These are phyloP conservation scores for Tuber aestivum DNA, from an alignment of 495 filamentous ascomycete genomes.

Conservation along the genomic window DNA sequence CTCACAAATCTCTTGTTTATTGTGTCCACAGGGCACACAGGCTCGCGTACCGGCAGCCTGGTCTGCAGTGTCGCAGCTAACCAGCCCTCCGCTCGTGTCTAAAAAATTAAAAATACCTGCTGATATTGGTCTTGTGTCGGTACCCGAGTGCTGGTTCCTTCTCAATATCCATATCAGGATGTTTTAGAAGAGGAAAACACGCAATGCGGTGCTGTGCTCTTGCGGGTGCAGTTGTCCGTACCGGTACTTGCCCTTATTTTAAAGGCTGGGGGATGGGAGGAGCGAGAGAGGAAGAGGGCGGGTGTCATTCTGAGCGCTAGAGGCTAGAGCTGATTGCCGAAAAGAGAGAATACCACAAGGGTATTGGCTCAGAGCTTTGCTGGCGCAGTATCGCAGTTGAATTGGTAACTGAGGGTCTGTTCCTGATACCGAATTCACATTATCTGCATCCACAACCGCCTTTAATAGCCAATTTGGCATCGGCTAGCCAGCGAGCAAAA, in stretches of 20 bases:
- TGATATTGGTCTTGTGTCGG: not conserved
- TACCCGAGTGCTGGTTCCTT: not conserved
- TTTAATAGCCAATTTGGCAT: not conserved
- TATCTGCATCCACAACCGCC: slow-evolving; percentile 1
- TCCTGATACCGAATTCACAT: not conserved
- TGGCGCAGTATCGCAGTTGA: not conserved
- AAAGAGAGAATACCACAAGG: not conserved
- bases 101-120: not conserved
- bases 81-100: slow-evolving; percentile 19
- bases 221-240: not conserved
- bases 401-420: not conserved
- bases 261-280: not conserved
- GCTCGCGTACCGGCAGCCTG: slow-evolving; percentile 23
- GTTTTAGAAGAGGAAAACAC: not conserved
- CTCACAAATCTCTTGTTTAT: slow-evolving; percentile 24
- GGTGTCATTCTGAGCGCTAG: not conserved
- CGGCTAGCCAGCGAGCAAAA: not conserved
- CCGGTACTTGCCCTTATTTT: slow-evolving; percentile 1
- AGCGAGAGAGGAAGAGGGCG: not conserved
- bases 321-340: not conserved
- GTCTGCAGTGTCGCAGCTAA: slow-evolving; percentile 22
- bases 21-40: slow-evolving; percentile 21
- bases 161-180: not conserved
- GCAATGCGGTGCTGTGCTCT: not conserved
- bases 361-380: not conserved